Percentiles rank a stretch among this genome's conserved stretches.
Conservation (phyloP, 2,329 filamentous ascomycete species). For the Didymella sp. region DNA sequence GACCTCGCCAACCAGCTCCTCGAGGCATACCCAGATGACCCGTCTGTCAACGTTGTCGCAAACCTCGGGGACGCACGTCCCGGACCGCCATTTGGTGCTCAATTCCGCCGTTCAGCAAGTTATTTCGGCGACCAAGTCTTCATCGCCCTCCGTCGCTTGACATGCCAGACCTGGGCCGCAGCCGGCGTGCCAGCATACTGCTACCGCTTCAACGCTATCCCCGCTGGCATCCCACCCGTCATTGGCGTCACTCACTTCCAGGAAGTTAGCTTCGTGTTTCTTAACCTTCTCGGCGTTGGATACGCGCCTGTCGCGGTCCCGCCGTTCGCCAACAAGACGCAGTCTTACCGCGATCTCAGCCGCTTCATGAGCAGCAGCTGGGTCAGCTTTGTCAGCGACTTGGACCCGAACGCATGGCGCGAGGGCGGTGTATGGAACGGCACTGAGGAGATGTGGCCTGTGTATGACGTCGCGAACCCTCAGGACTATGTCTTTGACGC, state of each 20-base stretch:
- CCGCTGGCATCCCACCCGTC: conserved; percentile 53
- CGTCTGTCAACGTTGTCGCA: conserved; percentile 36
- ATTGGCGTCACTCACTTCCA: conserved; percentile 63
- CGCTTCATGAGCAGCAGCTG: conserved; percentile 55
- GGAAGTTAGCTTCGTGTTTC: conserved; percentile 58
- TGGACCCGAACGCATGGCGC: conserved; percentile 39
- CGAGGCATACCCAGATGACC: conserved; percentile 40
- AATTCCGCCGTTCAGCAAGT: conserved; percentile 62
- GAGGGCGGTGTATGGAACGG: conserved; percentile 24
- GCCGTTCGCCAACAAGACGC: conserved; percentile 47
- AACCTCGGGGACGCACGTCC: conserved; percentile 31
- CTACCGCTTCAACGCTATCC: conserved; percentile 67
- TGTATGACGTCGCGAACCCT: conserved; percentile 47
- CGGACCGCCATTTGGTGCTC: conserved; percentile 35
- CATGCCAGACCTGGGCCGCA: conserved; percentile 60
- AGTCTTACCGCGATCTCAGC: conserved; percentile 50
- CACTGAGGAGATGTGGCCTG: conserved; percentile 49
- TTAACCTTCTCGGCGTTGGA: conserved; percentile 54
- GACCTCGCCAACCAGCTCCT: conserved; percentile 35
- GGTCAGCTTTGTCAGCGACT: conserved; percentile 56
- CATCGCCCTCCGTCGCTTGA: conserved; percentile 63
- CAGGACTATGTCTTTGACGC: conserved; percentile 57
- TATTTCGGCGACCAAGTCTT: conserved; percentile 62
- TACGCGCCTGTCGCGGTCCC: conserved; percentile 46
- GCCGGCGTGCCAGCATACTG: conserved; percentile 62